A percentile compares a stretch with the other conserved stretches of the same genome.
Evolutionary conservation across 768 basidiomycete species (phyloP).

Genomic region (Amanita thiersii): DNA sequence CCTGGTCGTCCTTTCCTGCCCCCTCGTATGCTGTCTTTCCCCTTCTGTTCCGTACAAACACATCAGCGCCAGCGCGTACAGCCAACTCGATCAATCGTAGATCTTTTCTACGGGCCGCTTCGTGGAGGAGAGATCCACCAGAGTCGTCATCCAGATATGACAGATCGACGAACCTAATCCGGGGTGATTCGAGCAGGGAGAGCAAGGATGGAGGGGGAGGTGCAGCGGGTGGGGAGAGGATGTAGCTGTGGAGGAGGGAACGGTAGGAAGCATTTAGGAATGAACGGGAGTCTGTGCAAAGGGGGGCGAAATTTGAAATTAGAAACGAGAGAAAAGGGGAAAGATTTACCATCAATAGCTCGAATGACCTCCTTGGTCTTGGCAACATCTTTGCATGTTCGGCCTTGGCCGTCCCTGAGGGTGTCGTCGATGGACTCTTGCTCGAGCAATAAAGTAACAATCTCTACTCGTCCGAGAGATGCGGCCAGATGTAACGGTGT

Average conservation of each 20-base stretch:
- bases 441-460: slow-evolving; percentile 69
- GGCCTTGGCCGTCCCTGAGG: slow-evolving; percentile 55
- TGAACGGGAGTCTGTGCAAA: slow-evolving; percentile 58
- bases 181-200: slow-evolving; percentile 58
- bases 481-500: slow-evolving; percentile 65
- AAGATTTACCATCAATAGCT: slow-evolving; percentile 55
- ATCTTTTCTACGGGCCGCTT: slow-evolving; percentile 78
- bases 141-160: slow-evolving; percentile 73
- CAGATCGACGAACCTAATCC: slow-evolving; percentile 66
- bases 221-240: slow-evolving; percentile 42
- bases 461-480: slow-evolving; percentile 61
- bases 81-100: slow-evolving; percentile 77
- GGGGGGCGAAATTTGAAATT: neutral
- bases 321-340: too few species aligned
- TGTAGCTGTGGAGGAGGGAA: slow-evolving; percentile 65
- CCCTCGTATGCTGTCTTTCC: slow-evolving; percentile 67
- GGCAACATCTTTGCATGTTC: slow-evolving; percentile 66
- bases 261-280: slow-evolving; percentile 70
- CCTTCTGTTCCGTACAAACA: slow-evolving; percentile 73
- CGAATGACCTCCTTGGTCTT: slow-evolving; percentile 56
- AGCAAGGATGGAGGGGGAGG: slow-evolving; percentile 38
- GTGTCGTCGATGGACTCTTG: slow-evolving; percentile 80
- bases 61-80: slow-evolving; percentile 79
- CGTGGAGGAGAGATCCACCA: slow-evolving; percentile 77
- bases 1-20: slow-evolving; percentile 70